These are phyloP conservation scores for Starmera caribaea DNA, from an alignment of 805 yeast species.

Conservation along the genomic window DNA sequence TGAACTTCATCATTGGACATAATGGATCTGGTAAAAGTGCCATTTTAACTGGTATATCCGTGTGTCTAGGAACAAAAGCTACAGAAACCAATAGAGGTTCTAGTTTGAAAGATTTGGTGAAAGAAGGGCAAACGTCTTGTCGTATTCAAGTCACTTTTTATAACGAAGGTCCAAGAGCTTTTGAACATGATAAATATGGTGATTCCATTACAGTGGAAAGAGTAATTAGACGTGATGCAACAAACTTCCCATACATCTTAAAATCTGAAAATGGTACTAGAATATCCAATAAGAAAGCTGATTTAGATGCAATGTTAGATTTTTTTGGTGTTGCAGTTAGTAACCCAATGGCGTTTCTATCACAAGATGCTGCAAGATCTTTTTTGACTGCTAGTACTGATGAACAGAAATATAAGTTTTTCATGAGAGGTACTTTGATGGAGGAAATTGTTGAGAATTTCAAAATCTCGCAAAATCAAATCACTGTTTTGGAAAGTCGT, in stretches of 20 bases:
- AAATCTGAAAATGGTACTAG: conserved; percentile 40
- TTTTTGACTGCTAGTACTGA: conserved; percentile 74
- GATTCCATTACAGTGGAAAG: conserved; percentile 61
- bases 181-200: conserved; percentile 58
- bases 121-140: conserved; percentile 67
- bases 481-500: conserved; percentile 26
- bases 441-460: conserved; percentile 55
- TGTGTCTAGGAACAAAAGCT: conserved; percentile 86
- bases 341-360: conserved; percentile 85
- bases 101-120: conserved; percentile 57
- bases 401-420: conserved; percentile 59
- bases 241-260: conserved; percentile 41
- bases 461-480: conserved; percentile 27
- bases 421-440: conserved; percentile 72
- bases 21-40: conserved; percentile 94
- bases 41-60: conserved; percentile 74
- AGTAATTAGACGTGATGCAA: conserved; percentile 42
- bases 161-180: conserved; percentile 61
- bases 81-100: conserved; percentile 79
- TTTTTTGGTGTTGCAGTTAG: conserved; percentile 71
- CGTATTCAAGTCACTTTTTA: conserved; percentile 54
- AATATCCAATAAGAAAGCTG: conserved; percentile 51
- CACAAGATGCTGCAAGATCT: conserved; percentile 90
- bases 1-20: conserved; percentile 81
- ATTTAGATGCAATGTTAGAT: conserved; percentile 58